These are phyloP conservation scores for Wickerhamiella azyma DNA, from an alignment of 805 yeast species.

Conservation along the genomic window DNA sequence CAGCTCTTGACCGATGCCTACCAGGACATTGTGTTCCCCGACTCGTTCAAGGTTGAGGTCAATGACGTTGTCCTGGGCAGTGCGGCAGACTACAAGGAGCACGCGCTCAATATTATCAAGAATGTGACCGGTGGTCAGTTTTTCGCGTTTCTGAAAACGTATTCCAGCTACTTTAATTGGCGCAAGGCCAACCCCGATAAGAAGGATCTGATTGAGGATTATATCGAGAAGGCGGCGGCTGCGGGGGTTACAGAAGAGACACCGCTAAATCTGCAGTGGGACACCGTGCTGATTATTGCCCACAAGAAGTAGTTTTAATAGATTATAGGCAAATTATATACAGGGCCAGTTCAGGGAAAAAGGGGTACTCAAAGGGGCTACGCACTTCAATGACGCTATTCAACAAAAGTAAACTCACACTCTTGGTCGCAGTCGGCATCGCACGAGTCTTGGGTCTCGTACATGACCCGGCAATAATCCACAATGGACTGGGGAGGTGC, in stretches of 20 bases:
- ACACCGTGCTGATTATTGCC: slow-evolving; percentile 28
- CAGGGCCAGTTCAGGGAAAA: not conserved
- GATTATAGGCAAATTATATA: no score
- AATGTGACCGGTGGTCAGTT: slow-evolving; percentile 32
- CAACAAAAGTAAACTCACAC: not conserved
- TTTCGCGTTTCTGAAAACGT: slow-evolving; percentile 44
- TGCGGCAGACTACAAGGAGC: slow-evolving; percentile 6
- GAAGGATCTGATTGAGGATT: slow-evolving; percentile 18
- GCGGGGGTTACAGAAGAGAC: slow-evolving; percentile 37
- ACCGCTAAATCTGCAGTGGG: slow-evolving; percentile 33
- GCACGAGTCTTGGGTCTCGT: not conserved
- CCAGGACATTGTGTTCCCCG: slow-evolving; percentile 33
- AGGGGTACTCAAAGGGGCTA: no score
- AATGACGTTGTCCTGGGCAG: slow-evolving; percentile 12
- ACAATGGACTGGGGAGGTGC: not conserved
- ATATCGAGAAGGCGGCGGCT: slow-evolving; percentile 29
- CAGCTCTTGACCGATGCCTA: slow-evolving; percentile 34
- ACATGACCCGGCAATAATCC: not conserved
- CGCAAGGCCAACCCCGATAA: slow-evolving; percentile 33
- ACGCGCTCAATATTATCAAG: slow-evolving; percentile 17
- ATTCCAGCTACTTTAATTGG: slow-evolving; percentile 61
- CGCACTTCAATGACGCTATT: no score
- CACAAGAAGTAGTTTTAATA: not conserved
- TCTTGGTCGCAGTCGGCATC: not conserved
- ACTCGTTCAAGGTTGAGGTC: slow-evolving; percentile 30